phyloP scores from a whole-genome alignment of 768 basidiomycete species.

The Lyophyllum semitale region DNA sequence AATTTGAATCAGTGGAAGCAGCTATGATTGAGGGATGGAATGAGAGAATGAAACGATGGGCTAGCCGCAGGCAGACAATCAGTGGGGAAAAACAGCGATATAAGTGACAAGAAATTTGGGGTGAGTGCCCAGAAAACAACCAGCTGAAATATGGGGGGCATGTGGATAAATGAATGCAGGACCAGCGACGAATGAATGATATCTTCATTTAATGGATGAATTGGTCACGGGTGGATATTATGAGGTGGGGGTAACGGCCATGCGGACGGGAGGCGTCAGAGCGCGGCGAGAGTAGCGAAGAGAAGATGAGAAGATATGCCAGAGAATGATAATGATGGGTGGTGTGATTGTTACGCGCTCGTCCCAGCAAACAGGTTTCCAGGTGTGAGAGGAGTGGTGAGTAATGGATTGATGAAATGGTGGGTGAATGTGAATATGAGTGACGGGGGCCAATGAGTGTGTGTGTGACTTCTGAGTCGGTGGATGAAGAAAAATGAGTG shows the following conservation, averaged over 20 bases:
- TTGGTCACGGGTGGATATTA: conserved; percentile 1
- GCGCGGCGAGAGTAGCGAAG: not conserved
- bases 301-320: not conserved
- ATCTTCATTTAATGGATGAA: too few species aligned
- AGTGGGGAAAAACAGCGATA: not conserved
- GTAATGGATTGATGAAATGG: too few species aligned
- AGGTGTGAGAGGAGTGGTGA: conserved; percentile 3
- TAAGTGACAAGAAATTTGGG: not conserved
- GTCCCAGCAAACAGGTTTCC: conserved; percentile 39
- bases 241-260: not conserved
- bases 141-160: conserved; percentile 10
- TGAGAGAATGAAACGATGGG: conserved; percentile 2
- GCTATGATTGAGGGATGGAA: too few species aligned
- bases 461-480: too few species aligned
- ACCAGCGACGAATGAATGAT: not conserved
- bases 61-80: conserved; percentile 1
- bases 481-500: conserved; percentile 6
- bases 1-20: too few species aligned
- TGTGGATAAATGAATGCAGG: not conserved
- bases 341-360: conserved; percentile 31
- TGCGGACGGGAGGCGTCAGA: not conserved
- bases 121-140: conserved; percentile 11
- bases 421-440: too few species aligned
- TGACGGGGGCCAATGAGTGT: not conserved
- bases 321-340: not conserved